These are phyloP conservation scores for Trichosporon faecale DNA, from an alignment of 1,284 basidiomycete genomes.

Conservation along the genomic window DNA sequence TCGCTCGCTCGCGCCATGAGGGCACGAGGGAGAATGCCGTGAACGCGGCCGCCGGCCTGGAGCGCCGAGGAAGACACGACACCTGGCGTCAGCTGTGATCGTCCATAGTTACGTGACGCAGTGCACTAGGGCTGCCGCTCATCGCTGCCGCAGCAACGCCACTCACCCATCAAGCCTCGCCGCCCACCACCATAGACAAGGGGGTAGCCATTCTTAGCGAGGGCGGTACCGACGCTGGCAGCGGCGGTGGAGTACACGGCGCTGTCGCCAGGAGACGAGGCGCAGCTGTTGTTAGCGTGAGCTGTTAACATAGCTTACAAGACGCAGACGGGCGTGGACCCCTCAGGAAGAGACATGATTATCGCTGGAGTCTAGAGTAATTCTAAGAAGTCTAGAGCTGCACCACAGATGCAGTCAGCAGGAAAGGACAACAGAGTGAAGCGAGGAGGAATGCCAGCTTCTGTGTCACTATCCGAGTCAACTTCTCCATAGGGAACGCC, in stretches of 20 bases:
- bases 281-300: conserved; percentile 56
- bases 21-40: conserved; percentile 76
- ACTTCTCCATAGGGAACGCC: conserved; percentile 1
- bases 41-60: conserved; percentile 67
- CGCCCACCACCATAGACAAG: conserved; percentile 85
- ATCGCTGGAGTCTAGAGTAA: not conserved
- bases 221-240: conserved; percentile 67
- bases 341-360: conserved; percentile 1
- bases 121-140: not conserved
- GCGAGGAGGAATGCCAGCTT: not conserved
- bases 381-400: not conserved
- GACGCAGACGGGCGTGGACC: conserved; percentile 46
- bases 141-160: not conserved
- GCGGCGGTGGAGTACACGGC: conserved; percentile 67
- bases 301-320: conserved; percentile 37
- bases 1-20: conserved; percentile 43
- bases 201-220: conserved; percentile 63
- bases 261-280: conserved; percentile 64
- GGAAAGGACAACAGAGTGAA: not conserved
- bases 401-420: not conserved
- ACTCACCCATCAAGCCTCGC: conserved; percentile 72
- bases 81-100: conserved; percentile 51
- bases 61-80: conserved; percentile 68
- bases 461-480: not conserved
- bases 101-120: no score